Percentiles rank a stretch among this genome's conserved stretches.
Evolutionary conservation across 2,329 filamentous ascomycete genomes (phyloP).

Genomic region (Arthroderma sp.): DNA sequence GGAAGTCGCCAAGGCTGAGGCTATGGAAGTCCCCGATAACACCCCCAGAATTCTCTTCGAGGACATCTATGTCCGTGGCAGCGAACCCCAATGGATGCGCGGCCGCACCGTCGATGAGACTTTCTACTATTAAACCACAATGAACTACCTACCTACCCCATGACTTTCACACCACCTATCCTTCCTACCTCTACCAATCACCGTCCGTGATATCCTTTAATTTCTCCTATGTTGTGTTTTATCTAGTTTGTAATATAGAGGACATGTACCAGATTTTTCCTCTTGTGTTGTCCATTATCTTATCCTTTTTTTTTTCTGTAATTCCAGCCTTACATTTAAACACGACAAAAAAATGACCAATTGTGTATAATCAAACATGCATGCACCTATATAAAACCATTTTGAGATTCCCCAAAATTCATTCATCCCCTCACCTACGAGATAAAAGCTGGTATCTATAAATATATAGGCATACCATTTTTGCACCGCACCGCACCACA

Average conservation of each 20-base stretch:
- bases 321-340: too few relatives aligned
- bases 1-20: conserved; percentile 82
- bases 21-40: conserved; percentile 67
- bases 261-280: not conserved
- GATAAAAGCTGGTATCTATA: too few relatives aligned
- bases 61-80: conserved; percentile 86
- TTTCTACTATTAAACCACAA: conserved; percentile 52
- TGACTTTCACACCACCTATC: not conserved
- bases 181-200: not conserved
- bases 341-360: too few relatives aligned
- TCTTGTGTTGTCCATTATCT: not conserved
- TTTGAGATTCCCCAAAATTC: too few relatives aligned
- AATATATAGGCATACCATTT: too few relatives aligned
- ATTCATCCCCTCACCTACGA: too few relatives aligned
- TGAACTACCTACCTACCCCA: conserved; percentile 3
- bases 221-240: conserved; percentile 1
- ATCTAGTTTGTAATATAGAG: conserved; percentile 2
- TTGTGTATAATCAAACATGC: too few relatives aligned
- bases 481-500: too few relatives aligned
- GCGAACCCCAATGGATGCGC: conserved; percentile 76
- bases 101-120: conserved; percentile 86
- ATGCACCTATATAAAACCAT: too few relatives aligned
- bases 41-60: conserved; percentile 78
- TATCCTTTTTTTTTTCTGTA: not conserved
- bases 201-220: not conserved